Percentiles rank a stretch among this genome's conserved stretches.
These are phyloP conservation scores for Tuber borchii DNA, from an alignment of 495 filamentous ascomycete genomes.

Conservation along the genomic window DNA sequence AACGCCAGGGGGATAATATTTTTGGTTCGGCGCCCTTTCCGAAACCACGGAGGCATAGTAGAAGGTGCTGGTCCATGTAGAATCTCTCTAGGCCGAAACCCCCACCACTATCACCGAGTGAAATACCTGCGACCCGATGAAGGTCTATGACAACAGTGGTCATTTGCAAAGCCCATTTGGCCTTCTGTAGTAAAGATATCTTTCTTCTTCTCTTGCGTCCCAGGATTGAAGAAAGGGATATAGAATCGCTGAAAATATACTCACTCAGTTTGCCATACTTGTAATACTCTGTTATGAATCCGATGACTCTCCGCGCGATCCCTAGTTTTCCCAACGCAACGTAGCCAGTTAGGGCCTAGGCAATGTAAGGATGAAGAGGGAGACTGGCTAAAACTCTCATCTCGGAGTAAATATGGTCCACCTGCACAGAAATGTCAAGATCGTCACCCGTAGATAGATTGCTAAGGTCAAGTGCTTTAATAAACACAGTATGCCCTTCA, in stretches of 20 bases:
- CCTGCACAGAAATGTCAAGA: slow-evolving; percentile 9
- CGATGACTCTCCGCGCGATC: too few species aligned
- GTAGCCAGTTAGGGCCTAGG: too few species aligned
- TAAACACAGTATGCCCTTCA: slow-evolving; percentile 19
- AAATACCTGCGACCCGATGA: slow-evolving; percentile 18
- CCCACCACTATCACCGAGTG: slow-evolving; percentile 18
- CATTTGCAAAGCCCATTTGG: slow-evolving; percentile 32
- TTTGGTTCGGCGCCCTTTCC: too few species aligned
- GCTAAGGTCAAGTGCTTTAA: slow-evolving; percentile 21
- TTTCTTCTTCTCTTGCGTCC: not conserved
- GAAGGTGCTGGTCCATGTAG: slow-evolving; percentile 22
- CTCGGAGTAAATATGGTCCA: slow-evolving; percentile 24
- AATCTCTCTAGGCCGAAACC: slow-evolving; percentile 30
- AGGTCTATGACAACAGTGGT: slow-evolving; percentile 22
- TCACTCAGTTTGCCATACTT: too few species aligned
- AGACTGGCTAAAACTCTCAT: too few species aligned
- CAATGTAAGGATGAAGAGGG: too few species aligned
- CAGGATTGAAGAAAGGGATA: slow-evolving; percentile 15
- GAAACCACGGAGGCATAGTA: too few species aligned
- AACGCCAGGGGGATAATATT: too few species aligned
- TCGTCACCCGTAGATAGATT: not conserved
- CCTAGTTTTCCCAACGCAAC: too few species aligned
- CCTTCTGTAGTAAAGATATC: slow-evolving; percentile 27
- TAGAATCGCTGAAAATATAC: too few species aligned
- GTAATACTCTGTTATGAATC: too few species aligned